Conservation (phyloP, 148 eudicot species). For the Camellia sinensis region DNA sequence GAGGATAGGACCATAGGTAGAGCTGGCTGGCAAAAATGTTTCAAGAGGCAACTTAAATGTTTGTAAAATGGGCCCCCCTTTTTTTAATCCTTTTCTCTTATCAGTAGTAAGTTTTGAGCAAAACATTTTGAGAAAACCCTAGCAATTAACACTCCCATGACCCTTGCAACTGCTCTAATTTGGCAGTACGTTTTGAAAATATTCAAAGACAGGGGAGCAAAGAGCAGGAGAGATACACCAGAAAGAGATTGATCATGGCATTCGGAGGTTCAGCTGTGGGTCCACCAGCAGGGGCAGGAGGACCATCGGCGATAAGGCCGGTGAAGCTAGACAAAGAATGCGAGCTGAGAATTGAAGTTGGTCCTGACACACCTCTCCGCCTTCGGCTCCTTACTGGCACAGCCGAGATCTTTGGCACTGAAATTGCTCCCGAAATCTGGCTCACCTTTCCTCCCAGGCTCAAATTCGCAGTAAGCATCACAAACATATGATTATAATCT, state of each 20-base stretch:
- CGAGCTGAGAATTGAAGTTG: constrained; percentile 81
- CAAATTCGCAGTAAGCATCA: constrained; percentile 74
- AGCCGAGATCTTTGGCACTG: constrained; percentile 91
- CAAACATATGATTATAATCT: neutral
- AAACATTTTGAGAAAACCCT: no score
- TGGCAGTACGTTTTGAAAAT: neutral
- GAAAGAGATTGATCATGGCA: constrained; percentile 30
- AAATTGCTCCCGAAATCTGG: constrained; percentile 86
- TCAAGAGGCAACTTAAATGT: no score
- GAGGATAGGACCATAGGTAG: no score
- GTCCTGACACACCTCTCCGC: constrained; percentile 59
- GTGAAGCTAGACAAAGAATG: constrained; percentile 86
- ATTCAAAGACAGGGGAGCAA: neutral
- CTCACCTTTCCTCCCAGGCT: constrained; percentile 80
- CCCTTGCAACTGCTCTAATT: neutral
- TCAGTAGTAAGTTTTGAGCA: no score
- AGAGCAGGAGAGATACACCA: neutral
- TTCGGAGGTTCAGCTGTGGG: constrained; percentile 45
- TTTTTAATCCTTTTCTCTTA: no score
- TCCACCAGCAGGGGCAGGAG: constrained; percentile 31
- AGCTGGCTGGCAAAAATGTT: no score
- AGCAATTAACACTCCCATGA: no score
- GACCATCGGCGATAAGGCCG: constrained; percentile 41
- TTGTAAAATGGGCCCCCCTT: no score
- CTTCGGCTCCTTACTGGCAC: constrained; percentile 63